phyloP scores from a whole-genome alignment of 2,329 filamentous ascomycete species.

The Cytospora chrysosperma region DNA sequence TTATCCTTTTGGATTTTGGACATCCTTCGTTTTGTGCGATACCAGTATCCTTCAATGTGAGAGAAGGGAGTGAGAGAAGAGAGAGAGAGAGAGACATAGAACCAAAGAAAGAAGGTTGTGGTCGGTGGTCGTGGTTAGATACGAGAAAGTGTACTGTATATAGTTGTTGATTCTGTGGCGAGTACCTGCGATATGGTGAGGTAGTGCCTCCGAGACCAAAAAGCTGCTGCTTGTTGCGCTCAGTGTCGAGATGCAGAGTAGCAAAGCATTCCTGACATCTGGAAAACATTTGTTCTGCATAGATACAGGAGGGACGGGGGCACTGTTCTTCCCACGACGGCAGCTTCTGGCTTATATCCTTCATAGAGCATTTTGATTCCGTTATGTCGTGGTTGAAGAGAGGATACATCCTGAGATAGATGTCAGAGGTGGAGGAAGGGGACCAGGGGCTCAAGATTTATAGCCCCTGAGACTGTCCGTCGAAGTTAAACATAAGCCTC shows the following conservation, averaged over 20 bases:
- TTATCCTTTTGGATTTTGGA: not conserved
- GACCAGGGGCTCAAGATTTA: not conserved
- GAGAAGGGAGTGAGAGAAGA: too few relatives aligned
- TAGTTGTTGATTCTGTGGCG: not conserved
- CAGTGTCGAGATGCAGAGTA: not conserved
- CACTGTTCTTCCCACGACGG: not conserved
- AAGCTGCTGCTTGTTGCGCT: not conserved
- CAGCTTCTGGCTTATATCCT: not conserved
- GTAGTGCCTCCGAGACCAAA: not conserved
- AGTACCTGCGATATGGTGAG: not conserved
- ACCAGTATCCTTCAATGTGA: not conserved
- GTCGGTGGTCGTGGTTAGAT: not conserved
- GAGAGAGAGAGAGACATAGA: not conserved
- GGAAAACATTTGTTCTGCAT: not conserved
- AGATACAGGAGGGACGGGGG: not conserved
- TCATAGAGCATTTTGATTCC: not conserved
- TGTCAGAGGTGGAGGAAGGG: not conserved
- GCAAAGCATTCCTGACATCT: not conserved
- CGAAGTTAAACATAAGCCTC: not conserved
- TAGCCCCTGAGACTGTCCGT: not conserved
- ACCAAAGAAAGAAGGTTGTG: not conserved
- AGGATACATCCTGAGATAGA: not conserved
- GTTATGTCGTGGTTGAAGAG: not conserved
- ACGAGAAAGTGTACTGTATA: not conserved
- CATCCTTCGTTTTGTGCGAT: not conserved